Evolutionary conservation across 495 filamentous ascomycete genomes (phyloP), one percentile per base, ranked within the genome.

Genomic region (Aspergillus taichungensis): DNA sequence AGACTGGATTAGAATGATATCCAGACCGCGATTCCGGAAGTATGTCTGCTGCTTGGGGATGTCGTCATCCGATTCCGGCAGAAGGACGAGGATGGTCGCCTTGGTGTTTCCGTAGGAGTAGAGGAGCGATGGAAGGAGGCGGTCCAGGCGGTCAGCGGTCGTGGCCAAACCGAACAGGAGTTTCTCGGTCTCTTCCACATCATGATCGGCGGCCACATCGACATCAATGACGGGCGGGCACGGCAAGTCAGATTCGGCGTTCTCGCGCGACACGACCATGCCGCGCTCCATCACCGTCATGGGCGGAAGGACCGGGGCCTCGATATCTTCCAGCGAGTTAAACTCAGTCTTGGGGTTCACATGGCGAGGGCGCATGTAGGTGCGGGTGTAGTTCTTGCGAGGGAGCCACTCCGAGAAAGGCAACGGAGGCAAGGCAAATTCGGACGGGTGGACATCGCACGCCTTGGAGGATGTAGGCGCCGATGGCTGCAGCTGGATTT

Each of bases 1-100:
- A 13, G 75, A 76, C 31, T 65, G 55, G 32, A 75, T 69, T 32
- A 83, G 67, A 9, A 70, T 78, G 46, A 81, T 66, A 42, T 77
- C 58, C 50, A 85, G 68, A 45, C 64, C 69, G 13, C 73, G 64
- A 43, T 56, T 56, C 29, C 67, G 68, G 64, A 75, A 73, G 43
- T 70, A 71, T 35, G 61, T 60, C 49, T 75, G 64, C 47, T 74
- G 61, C 47, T 60, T 62, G 30, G 64, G 57, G 45, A 68, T 60
- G 27, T 71, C 62, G 49, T 68, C 62, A 12, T 74, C 68, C 2
- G 66, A 69, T 43, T 71, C 59, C 13, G 68, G 71, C 30, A 73
- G 68, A 30, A 76, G 56, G 45, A 74, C 73, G 37, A 76, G 56
- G 35, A 76, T 57, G 34, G 63, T 62, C 29, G 69, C 72, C 50